Conservation (phyloP, 2,329 filamentous ascomycete species). For the Calonectria hawksworthii region DNA sequence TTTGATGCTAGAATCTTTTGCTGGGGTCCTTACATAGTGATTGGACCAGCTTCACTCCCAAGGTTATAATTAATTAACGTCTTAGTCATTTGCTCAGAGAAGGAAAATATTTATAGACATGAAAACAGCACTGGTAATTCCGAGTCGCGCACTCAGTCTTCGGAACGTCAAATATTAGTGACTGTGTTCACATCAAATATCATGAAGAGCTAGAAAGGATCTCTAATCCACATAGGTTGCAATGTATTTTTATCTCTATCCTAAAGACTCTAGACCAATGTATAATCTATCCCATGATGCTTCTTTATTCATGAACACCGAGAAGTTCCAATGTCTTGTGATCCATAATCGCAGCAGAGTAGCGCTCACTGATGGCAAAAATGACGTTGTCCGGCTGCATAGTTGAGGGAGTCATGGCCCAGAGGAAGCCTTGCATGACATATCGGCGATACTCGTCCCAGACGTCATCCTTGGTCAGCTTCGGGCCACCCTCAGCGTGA, state of each 20-base stretch:
- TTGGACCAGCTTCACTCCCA: too few species aligned
- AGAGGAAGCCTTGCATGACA: conserved; percentile 25
- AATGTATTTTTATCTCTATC: background rate
- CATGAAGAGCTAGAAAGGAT: too few species aligned
- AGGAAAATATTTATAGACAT: too few species aligned
- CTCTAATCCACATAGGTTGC: too few species aligned
- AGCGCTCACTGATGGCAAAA: conserved; percentile 23
- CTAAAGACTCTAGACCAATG: background rate
- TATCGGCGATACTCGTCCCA: conserved; percentile 26
- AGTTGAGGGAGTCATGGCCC: conserved; percentile 20
- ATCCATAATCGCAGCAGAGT: conserved; percentile 18
- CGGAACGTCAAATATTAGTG: too few species aligned
- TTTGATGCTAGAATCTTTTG: too few species aligned
- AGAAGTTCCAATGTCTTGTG: conserved; percentile 23
- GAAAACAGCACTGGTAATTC: too few species aligned
- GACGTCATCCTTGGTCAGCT: conserved; percentile 14
- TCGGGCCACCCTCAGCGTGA: conserved; percentile 17
- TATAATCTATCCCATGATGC: background rate
- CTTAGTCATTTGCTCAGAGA: too few species aligned
- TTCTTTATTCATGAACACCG: background rate
- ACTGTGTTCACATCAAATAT: too few species aligned
- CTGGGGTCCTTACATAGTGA: too few species aligned
- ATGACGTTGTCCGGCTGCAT: conserved; percentile 25
- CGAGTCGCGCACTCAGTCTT: too few species aligned
- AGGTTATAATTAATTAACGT: too few species aligned